Conservation (phyloP, 148 eudicot species). For the Euryodendron excelsum region DNA sequence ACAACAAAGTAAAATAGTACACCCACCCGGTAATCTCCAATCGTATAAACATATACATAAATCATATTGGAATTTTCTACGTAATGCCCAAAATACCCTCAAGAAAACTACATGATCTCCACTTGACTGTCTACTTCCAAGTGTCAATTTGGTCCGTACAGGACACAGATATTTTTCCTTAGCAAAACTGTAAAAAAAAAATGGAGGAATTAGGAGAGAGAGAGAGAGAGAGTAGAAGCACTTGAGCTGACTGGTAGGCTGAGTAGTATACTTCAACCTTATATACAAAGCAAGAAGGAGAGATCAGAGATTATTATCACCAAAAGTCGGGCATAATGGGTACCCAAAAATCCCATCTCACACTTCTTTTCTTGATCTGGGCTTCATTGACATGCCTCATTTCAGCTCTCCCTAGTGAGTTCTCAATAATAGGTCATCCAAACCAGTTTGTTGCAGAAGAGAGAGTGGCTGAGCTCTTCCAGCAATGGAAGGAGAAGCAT, state of each 20-base stretch:
- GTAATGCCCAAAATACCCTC: constrained; percentile 10
- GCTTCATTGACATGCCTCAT: constrained; percentile 26
- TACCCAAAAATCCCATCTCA: constrained; percentile 15
- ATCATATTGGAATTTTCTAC: neutral
- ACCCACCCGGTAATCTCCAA: neutral
- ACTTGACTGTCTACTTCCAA: neutral
- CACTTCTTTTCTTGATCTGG: constrained; percentile 24
- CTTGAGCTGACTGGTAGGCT: constrained; percentile 31
- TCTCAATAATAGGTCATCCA: constrained; percentile 37
- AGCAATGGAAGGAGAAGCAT: constrained; percentile 50
- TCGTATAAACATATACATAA: neutral
- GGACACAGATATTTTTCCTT: neutral
- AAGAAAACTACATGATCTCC: neutral
- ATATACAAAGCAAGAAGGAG: constrained; percentile 13
- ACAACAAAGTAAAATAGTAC: neutral
- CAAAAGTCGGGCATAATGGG: constrained; percentile 23
- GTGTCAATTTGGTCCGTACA: neutral
- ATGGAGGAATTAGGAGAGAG: neutral
- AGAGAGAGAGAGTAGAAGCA: neutral
- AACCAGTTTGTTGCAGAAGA: constrained; percentile 29
- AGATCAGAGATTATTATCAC: constrained; percentile 14
- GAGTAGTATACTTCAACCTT: constrained; percentile 6
- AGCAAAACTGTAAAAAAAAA: neutral
- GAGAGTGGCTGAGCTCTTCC: constrained; percentile 40
- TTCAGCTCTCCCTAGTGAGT: constrained; percentile 29